Evolutionary conservation across 495 filamentous ascomycete species (phyloP), one percentile per base, ranked within the genome.

Genomic region (Penicillium samsonianum): DNA sequence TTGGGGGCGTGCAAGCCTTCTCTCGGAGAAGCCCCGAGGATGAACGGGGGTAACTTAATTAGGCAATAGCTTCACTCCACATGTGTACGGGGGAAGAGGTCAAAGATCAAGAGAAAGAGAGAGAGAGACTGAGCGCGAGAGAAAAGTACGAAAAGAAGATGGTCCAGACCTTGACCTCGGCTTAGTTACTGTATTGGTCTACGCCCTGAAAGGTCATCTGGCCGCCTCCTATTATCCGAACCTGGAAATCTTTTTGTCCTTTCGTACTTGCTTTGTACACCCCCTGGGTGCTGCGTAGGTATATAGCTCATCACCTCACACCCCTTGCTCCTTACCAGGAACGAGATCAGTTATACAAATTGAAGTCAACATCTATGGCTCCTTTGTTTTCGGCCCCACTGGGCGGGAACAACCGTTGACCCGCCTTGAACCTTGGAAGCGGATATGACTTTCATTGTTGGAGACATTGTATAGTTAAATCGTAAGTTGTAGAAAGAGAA

Each of bases 371-470:
- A 37, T 14, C 17, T 31, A 20, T 23, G 5, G 16, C 31, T 40
- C 16, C 37, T 53, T 53, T 42, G 50, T 53, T 41, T 42, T 14
- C 50, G 50, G 50, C 50, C 50, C 50, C 50, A 53, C 50, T 40
- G 37, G 12, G 38, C 50, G 50, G 50, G 50, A 42, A 53, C 7
- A 42, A 53, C 50, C 50, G 50, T 31, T 17, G 50, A 53, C 50
- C 50, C 38, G 50, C 50, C 38, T 50, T n/a, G 16, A 38, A 38
- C 35, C 35, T 38, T 35, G 33, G 35, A 35, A 51, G 16, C 49
- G 35, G 20, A 52, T 37, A 52, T 16, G 5, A 14, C 16, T 35
- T 31, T 20, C 35, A n/a, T 38, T 51, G 33, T 38, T 48, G 28
- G n/a, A 38, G 17, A 50, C 6, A n/a, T 23, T 33, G 2, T 35